phyloP scores from a whole-genome alignment of 345 rosid species.

The Lepidium aucheri region DNA sequence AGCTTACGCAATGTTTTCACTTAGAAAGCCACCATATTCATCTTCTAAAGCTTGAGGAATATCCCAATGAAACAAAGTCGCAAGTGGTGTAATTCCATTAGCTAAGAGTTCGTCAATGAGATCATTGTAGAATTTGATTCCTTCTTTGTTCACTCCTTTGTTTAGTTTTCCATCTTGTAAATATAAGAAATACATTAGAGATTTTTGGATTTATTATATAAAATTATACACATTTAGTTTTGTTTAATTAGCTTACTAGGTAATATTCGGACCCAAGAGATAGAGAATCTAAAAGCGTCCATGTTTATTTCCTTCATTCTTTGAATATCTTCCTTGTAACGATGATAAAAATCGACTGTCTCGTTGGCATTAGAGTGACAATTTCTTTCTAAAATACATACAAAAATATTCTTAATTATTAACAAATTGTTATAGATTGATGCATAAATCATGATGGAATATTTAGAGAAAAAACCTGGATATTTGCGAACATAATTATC shows the following conservation, averaged over 20 bases:
- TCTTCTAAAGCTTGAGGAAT: conserved; percentile 24
- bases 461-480: conserved; percentile 12
- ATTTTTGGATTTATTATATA: neutral
- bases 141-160: conserved; percentile 35
- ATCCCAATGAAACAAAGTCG: conserved; percentile 26
- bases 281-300: conserved; percentile 41
- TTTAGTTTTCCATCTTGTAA: conserved; percentile 32
- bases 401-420: too few relatives aligned
- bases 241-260: conserved; percentile 26
- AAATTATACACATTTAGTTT: neutral
- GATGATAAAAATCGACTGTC: conserved; percentile 29
- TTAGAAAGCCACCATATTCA: conserved; percentile 21
- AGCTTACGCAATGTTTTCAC: conserved; percentile 10
- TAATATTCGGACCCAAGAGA: conserved; percentile 43
- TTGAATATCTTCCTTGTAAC: conserved; percentile 32
- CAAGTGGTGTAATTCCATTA: conserved; percentile 26
- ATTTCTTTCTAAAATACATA: conserved; percentile 11
- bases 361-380: conserved; percentile 14
- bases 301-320: conserved; percentile 30
- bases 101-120: conserved; percentile 36
- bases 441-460: neutral
- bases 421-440: neutral
- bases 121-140: conserved; percentile 39
- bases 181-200: neutral
- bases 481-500: conserved; percentile 21